These are phyloP conservation scores for Biscutella laevigata DNA, from an alignment of 441 rosid genomes.

Conservation along the genomic window DNA sequence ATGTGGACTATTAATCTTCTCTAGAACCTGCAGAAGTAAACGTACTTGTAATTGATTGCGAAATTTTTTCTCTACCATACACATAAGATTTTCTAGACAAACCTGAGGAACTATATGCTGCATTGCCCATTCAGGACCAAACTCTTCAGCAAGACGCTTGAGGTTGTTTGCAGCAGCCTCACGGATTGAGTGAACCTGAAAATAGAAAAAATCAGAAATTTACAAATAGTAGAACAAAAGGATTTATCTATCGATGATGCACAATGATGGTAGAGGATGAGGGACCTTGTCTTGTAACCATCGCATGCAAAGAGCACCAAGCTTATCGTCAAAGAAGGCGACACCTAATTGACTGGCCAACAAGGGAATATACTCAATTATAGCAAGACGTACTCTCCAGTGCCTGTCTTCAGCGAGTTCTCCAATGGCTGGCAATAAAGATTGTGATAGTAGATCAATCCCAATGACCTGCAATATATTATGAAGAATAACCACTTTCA, in stretches of 20 bases:
- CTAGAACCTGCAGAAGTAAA: conserved; percentile 49
- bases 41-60: too few species aligned
- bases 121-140: conserved; percentile 98
- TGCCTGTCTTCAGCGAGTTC: conserved; percentile 99
- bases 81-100: conserved; percentile 1
- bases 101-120: conserved; percentile 96
- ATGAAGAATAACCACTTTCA: conserved; percentile 1
- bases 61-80: too few species aligned
- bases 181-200: conserved; percentile 81
- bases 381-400: conserved; percentile 94
- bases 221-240: background rate
- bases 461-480: conserved; percentile 63
- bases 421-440: conserved; percentile 84
- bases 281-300: conserved; percentile 91
- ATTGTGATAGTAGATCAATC: conserved; percentile 84
- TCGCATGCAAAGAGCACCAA: conserved; percentile 93
- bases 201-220: background rate
- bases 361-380: conserved; percentile 88
- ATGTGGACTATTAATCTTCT: conserved; percentile 76
- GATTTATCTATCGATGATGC: background rate
- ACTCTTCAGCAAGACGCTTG: conserved; percentile 93
- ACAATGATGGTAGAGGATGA: background rate
- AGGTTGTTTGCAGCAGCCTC: conserved; percentile 94
- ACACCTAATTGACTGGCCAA: conserved; percentile 95
- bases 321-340: conserved; percentile 87